Percentiles rank a stretch among this genome's conserved stretches.
These are phyloP conservation scores for Fusarium veterinarium DNA, from an alignment of 2,329 filamentous ascomycete genomes.

Conservation along the genomic window DNA sequence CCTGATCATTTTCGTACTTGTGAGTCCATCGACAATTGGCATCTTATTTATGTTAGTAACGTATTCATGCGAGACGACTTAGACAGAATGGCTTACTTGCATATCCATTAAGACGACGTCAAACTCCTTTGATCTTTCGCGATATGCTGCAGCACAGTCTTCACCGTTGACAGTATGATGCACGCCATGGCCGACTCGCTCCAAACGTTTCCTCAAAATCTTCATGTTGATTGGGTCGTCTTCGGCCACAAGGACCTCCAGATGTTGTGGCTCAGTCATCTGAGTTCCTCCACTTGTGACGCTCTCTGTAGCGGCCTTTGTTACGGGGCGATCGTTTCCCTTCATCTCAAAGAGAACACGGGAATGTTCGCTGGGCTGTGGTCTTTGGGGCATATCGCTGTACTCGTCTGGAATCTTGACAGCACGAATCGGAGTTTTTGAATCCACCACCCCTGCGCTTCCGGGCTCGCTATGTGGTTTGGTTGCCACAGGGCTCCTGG, in stretches of 20 bases:
- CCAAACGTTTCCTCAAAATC: conserved; percentile 81
- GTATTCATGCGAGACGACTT: not conserved
- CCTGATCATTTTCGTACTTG: conserved; percentile 85
- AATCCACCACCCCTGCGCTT: conserved; percentile 54
- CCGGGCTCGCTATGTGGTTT: conserved; percentile 48
- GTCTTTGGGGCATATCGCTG: conserved; percentile 46
- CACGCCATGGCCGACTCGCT: conserved; percentile 79
- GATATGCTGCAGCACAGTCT: conserved; percentile 80
- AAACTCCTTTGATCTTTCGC: conserved; percentile 70
- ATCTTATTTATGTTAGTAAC: conserved; percentile 67
- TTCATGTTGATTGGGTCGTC: conserved; percentile 90
- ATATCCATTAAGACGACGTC: conserved; percentile 93
- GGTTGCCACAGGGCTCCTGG: conserved; percentile 20
- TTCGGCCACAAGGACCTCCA: conserved; percentile 82
- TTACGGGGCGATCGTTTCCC: conserved; percentile 15
- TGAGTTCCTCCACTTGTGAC: conserved; percentile 38
- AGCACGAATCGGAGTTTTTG: conserved; percentile 59
- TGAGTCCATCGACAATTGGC: conserved; percentile 89
- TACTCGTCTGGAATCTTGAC: conserved; percentile 63
- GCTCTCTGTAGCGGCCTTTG: conserved; percentile 37
- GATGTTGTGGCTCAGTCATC: conserved; percentile 38
- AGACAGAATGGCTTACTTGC: conserved; percentile 70
- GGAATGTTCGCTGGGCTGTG: conserved; percentile 49
- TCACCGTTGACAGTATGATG: conserved; percentile 83
- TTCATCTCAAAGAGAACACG: conserved; percentile 55